phyloP scores from a whole-genome alignment of 176 grass and related monocot species.

The Oryza brachyantha region DNA sequence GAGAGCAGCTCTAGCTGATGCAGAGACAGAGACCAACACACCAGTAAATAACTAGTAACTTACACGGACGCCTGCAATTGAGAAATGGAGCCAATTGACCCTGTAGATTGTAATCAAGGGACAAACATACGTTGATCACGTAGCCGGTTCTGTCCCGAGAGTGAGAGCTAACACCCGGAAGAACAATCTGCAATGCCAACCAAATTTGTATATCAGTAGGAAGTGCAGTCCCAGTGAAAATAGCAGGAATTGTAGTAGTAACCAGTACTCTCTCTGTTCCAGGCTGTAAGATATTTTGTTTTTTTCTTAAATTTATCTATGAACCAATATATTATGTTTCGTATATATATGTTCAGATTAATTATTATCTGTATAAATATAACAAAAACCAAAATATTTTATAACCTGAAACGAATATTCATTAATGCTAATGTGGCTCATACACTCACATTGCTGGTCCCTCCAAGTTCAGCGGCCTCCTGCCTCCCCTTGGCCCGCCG shows the following conservation, averaged over 20 bases:
- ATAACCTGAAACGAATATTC: too few species aligned
- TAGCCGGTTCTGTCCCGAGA: neutral
- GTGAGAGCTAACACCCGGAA: neutral
- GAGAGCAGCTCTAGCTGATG: constrained; percentile 80
- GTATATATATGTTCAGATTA: too few species aligned
- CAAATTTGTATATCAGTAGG: neutral
- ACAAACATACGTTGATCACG: constrained; percentile 59
- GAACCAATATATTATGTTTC: too few species aligned
- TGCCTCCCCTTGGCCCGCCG: neutral
- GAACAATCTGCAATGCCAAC: neutral
- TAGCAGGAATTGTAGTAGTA: too few species aligned
- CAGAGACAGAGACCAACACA: neutral
- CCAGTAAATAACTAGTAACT: neutral
- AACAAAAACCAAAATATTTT: too few species aligned
- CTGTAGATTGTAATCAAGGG: neutral
- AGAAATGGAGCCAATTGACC: neutral
- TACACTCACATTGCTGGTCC: constrained; percentile 26
- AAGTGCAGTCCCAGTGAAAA: neutral
- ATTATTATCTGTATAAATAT: too few species aligned
- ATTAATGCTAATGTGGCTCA: neutral
- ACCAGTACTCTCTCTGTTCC: too few species aligned
- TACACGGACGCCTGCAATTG: neutral
- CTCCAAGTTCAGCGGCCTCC: neutral
- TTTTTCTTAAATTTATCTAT: too few species aligned
- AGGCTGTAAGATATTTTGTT: too few species aligned